These are phyloP conservation scores for Suillus lakei DNA, from an alignment of 768 basidiomycete genomes.

Conservation along the genomic window DNA sequence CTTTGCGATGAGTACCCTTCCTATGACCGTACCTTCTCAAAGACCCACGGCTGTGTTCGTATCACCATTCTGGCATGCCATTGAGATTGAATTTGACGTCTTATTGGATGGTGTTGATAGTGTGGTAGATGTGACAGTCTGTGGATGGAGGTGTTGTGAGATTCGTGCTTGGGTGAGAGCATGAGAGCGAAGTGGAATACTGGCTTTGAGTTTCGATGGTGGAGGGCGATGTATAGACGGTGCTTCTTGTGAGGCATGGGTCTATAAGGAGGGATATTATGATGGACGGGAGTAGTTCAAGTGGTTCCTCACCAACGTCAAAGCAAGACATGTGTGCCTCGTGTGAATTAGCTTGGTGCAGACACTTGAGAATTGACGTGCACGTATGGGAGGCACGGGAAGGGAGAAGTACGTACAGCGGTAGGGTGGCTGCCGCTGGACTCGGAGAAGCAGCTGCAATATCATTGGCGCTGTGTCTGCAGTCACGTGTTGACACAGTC, in stretches of 20 bases:
- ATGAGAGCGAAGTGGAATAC: background rate
- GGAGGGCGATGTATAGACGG: background rate
- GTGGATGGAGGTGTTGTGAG: background rate
- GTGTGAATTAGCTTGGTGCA: background rate
- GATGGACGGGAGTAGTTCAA: background rate
- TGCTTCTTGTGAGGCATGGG: background rate
- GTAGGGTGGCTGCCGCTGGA: no score
- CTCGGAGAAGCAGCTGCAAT: no score
- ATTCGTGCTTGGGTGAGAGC: background rate
- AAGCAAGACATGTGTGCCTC: background rate
- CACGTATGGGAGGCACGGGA: background rate
- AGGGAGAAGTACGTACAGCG: no score
- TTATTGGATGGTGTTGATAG: background rate
- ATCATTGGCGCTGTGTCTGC: no score
- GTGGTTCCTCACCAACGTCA: background rate
- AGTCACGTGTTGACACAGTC: no score
- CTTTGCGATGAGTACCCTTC: background rate
- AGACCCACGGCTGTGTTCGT: background rate
- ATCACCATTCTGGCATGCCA: slow-evolving; percentile 1
- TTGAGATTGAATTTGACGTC: slow-evolving; percentile 2
- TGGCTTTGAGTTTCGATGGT: background rate
- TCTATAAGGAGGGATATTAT: background rate
- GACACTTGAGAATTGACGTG: background rate
- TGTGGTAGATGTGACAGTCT: background rate
- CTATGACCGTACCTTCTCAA: background rate